Evolutionary conservation across 2,329 filamentous ascomycete genomes (phyloP), one percentile per base, ranked within the genome.

Genomic region (Incumbomyces lentus): DNA sequence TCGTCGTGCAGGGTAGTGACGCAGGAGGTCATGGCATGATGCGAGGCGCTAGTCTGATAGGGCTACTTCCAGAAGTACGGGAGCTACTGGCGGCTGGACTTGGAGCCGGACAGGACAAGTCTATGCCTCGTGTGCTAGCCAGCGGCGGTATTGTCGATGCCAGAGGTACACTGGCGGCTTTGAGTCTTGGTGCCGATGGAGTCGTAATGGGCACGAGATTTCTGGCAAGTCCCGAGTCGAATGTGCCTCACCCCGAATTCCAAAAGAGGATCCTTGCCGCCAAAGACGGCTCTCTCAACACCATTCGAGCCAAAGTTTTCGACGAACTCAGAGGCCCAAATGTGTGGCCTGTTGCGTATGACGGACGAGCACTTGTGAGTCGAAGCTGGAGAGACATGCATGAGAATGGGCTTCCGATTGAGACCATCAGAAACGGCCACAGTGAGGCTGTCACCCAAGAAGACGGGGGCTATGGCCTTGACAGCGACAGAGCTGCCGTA

Each of bases 161-260:
- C 0, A 61, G 73, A 18, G 73, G 73, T 0, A 62, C 69, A 0
- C 70, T 69, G 5, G 73, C 74, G 0, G 69, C 71, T 1, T 58
- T 76, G 10, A 60, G 65, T 1, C 63, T 78, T 1, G 75, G 76
- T 0, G 74, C 75, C 1, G 59, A 64, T 0, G 81, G 76, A 0
- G 69, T 72, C 0, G 75, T 70, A 0, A 69, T 85, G 67, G 82
- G 82, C 0, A 84, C 81, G 1, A 69, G 79, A 8, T 79, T 82
- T 47, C 68, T 84, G 0, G 78, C 77, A 1, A 59, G 64, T 2
- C 54, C 56, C 0, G 74, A 78, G 56, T 68, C 72, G 1, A 64
- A 62, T 29, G 67, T 79, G 17, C 37, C 37, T 5, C 37, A 40
- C 2, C 60, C 60, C 32, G 75, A 73, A 0, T 78, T 78, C 52